Percentiles rank a stretch among this genome's conserved stretches.
These are phyloP conservation scores for Cubamyces lactineus DNA, from an alignment of 768 basidiomycete species.

Conservation along the genomic window DNA sequence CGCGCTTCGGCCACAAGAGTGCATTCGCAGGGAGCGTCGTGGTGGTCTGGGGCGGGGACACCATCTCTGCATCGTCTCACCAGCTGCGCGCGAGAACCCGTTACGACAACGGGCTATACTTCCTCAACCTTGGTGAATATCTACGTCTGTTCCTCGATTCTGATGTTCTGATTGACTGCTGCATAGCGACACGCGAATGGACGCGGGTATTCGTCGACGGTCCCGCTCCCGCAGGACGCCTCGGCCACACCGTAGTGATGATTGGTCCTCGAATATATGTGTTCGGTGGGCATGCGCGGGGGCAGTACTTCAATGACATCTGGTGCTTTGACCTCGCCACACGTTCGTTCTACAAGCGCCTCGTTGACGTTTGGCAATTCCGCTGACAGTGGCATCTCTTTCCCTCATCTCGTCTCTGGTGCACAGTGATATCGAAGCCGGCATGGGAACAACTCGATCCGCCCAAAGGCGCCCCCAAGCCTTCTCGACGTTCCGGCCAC, in stretches of 20 bases:
- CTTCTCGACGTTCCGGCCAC: conserved; percentile 87
- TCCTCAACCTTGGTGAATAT: conserved; percentile 83
- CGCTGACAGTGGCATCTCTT: conserved; percentile 9
- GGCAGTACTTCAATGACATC: conserved; percentile 87
- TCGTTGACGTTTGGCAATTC: not conserved
- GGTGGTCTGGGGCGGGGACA: conserved; percentile 98
- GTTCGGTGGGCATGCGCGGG: conserved; percentile 93
- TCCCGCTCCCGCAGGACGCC: conserved; percentile 78
- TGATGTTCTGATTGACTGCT: not conserved
- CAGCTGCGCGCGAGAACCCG: conserved; percentile 62
- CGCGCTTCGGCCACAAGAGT: conserved; percentile 90
- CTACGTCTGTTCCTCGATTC: not conserved
- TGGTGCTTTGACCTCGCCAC: conserved; percentile 95
- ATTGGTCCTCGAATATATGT: conserved; percentile 85
- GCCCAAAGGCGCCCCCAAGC: conserved; percentile 50
- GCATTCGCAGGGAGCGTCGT: conserved; percentile 92
- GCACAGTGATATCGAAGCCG: conserved; percentile 70
- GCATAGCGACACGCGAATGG: conserved; percentile 87
- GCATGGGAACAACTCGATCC: conserved; percentile 80
- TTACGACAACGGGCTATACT: conserved; percentile 81
- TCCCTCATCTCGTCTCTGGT: not conserved
- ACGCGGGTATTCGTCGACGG: conserved; percentile 78
- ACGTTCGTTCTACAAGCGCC: conserved; percentile 52
- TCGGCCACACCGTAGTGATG: conserved; percentile 93
- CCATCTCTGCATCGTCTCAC: conserved; percentile 65